Conservation (phyloP, 768 basidiomycete genomes). For the Boletus fagicola region DNA sequence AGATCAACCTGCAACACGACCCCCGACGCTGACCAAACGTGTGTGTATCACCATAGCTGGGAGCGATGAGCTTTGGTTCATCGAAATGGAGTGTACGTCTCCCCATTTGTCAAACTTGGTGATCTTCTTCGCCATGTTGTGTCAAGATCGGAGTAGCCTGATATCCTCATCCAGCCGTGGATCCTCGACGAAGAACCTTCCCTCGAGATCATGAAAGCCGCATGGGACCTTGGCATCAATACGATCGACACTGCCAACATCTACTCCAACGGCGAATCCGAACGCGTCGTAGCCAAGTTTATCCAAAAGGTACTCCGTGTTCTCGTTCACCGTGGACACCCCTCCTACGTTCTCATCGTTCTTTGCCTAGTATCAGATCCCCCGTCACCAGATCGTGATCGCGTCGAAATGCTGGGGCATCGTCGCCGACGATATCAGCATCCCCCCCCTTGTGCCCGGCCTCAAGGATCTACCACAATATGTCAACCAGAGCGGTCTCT, state of each 20-base stretch:
- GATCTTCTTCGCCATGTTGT: neutral
- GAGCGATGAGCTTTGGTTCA: conserved; percentile 13
- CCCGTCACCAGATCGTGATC: conserved; percentile 33
- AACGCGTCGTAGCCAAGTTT: conserved; percentile 37
- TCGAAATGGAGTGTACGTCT: neutral
- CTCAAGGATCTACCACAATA: conserved; percentile 17
- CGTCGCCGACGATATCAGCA: conserved; percentile 8
- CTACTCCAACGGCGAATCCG: conserved; percentile 38
- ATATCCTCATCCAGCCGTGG: conserved; percentile 17
- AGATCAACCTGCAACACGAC: neutral
- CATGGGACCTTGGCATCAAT: conserved; percentile 41
- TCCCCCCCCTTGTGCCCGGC: neutral
- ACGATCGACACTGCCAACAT: conserved; percentile 41
- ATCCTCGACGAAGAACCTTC: conserved; percentile 31
- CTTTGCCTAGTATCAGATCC: conserved; percentile 29
- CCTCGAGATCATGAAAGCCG: conserved; percentile 36
- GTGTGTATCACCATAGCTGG: conserved; percentile 18
- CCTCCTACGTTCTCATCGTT: neutral
- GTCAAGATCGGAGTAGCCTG: neutral
- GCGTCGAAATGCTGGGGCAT: no score
- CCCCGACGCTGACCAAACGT: neutral
- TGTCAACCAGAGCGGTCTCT: conserved; percentile 36
- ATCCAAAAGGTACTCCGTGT: conserved; percentile 32
- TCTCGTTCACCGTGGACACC: no score
- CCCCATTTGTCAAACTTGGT: no score